phyloP scores from a whole-genome alignment of 2,329 filamentous ascomycete genomes.

The Xylariales sp. region DNA sequence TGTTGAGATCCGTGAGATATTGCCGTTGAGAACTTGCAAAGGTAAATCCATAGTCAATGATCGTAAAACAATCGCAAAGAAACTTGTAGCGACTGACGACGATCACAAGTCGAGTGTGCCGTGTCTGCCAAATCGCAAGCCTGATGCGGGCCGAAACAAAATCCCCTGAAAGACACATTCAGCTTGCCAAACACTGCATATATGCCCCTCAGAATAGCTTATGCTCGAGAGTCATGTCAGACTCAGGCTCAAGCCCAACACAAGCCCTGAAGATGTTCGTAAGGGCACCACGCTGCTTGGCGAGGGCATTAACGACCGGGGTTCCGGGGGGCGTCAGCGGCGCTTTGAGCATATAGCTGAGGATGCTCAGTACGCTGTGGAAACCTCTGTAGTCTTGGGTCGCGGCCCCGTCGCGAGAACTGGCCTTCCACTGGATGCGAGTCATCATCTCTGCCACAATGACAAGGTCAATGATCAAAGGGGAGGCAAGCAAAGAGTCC shows the following conservation, averaged over 20 bases:
- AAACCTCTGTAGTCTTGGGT: slow-evolving; percentile 77
- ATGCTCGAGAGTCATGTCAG: slow-evolving; percentile 98
- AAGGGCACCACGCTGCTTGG: slow-evolving; percentile 90
- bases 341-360: slow-evolving; percentile 99
- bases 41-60: too few species aligned
- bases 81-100: too few species aligned
- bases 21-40: too few species aligned
- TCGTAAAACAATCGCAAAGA: too few species aligned
- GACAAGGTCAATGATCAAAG: slow-evolving; percentile 94
- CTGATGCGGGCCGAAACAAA: too few species aligned
- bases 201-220: slow-evolving; percentile 69
- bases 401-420: slow-evolving; percentile 43
- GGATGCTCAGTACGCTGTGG: slow-evolving; percentile 92
- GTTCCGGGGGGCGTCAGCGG: slow-evolving; percentile 91
- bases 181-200: too few species aligned
- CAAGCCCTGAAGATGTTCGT: slow-evolving; percentile 99
- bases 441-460: slow-evolving; percentile 97
- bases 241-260: slow-evolving; percentile 93
- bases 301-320: slow-evolving; percentile 90
- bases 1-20: too few species aligned
- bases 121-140: too few species aligned
- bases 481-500: slow-evolving; percentile 92
- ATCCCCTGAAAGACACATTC: too few species aligned
- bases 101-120: too few species aligned
- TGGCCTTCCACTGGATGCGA: slow-evolving; percentile 84